A percentile compares a stretch with the other conserved stretches of the same genome.
phyloP scores from a whole-genome alignment of 2,329 filamentous ascomycete species.

The Cladophialophora immunda region DNA sequence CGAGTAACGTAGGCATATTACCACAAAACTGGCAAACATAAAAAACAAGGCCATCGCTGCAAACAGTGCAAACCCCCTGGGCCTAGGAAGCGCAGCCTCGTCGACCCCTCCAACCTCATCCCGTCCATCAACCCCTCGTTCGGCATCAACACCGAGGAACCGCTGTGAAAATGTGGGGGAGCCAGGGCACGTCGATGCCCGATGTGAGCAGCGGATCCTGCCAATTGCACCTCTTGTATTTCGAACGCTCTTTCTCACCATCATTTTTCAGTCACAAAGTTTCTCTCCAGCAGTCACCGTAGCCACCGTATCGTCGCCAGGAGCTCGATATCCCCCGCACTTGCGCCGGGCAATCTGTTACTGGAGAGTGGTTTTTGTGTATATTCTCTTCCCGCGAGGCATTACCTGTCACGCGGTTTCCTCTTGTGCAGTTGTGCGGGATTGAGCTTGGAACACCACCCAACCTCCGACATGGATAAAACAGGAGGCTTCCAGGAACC shows the following conservation, averaged over 20 bases:
- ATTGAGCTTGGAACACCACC: neutral
- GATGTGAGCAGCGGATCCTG: neutral
- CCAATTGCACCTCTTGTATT: neutral
- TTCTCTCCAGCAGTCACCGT: neutral
- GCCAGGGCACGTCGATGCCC: neutral
- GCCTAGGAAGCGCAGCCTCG: neutral
- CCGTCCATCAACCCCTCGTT: neutral
- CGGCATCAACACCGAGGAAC: constrained; percentile 2
- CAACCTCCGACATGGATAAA: constrained; percentile 2
- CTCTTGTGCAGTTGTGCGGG: neutral
- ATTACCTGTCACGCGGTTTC: neutral
- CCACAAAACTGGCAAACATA: neutral
- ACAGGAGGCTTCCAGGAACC: constrained; percentile 41
- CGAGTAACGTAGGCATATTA: neutral
- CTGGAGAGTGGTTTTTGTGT: neutral
- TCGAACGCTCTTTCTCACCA: neutral
- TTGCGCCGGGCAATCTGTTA: neutral
- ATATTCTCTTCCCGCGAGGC: neutral
- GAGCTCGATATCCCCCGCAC: neutral
- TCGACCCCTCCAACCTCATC: neutral
- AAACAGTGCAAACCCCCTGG: constrained; percentile 6
- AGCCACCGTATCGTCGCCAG: neutral
- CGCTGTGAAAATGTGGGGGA: neutral
- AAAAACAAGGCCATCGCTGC: neutral
- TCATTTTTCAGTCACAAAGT: neutral